Conservation (phyloP, 805 yeast species). For the Lachancea quebecensis region DNA sequence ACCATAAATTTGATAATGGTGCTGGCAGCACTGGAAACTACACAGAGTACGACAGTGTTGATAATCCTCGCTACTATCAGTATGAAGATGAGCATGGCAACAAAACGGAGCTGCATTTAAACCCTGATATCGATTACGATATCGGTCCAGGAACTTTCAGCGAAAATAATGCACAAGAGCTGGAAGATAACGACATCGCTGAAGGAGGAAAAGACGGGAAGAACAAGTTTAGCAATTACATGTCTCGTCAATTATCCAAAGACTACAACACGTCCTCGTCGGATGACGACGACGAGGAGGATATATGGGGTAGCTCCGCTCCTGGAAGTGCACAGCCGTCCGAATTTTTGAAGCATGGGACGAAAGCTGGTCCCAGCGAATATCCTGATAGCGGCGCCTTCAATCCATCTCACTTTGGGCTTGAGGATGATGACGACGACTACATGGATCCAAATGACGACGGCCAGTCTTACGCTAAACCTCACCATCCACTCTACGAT, state of each 20-base stretch:
- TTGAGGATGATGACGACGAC: constrained; percentile 52
- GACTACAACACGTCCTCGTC: constrained; percentile 7
- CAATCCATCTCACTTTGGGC: constrained; percentile 40
- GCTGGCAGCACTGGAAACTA: constrained; percentile 39
- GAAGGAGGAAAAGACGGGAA: constrained; percentile 20
- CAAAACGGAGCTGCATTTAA: constrained; percentile 28
- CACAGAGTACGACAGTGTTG: constrained; percentile 23
- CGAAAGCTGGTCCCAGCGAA: constrained; percentile 2
- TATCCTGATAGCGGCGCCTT: constrained; percentile 33
- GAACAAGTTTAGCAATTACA: constrained; percentile 22
- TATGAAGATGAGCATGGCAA: constrained; percentile 32
- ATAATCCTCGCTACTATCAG: constrained; percentile 32
- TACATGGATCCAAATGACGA: constrained; percentile 78
- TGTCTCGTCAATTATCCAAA: constrained; percentile 23
- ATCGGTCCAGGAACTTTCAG: constrained; percentile 9
- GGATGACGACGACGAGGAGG: constrained; percentile 20
- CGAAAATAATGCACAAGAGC: constrained; percentile 18
- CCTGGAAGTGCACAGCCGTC: constrained; percentile 3
- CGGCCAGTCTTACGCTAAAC: constrained; percentile 64
- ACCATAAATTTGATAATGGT: constrained; percentile 3
- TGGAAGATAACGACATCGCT: constrained; percentile 20
- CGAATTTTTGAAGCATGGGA: background rate
- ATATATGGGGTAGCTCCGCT: constrained; percentile 6
- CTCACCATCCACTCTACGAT: constrained; percentile 50
- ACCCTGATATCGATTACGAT: constrained; percentile 36